These are phyloP conservation scores for Vigna hirtella DNA, from an alignment of 306 rosid species.

Conservation along the genomic window DNA sequence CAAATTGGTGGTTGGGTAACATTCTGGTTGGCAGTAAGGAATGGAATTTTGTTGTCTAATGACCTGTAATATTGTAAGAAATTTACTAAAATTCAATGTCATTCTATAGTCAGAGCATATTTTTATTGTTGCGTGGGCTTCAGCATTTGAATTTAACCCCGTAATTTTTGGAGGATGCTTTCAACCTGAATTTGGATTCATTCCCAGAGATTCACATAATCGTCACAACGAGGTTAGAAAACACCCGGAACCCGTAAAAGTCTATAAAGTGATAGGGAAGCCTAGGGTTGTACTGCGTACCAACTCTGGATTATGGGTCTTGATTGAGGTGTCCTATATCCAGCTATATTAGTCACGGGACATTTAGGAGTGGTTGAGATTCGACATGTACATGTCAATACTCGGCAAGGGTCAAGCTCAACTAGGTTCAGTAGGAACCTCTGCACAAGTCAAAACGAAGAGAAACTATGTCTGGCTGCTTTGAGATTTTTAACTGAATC, in stretches of 20 bases:
- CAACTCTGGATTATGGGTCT: constrained; percentile 17
- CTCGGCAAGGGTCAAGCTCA: constrained; percentile 40
- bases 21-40: constrained; percentile 20
- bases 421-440: constrained; percentile 38
- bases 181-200: constrained; percentile 19
- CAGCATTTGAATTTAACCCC: background rate
- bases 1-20: constrained; percentile 40
- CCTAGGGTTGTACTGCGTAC: background rate
- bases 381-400: constrained; percentile 10
- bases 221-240: background rate
- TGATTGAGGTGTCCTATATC: constrained; percentile 24
- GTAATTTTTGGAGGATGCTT: constrained; percentile 1
- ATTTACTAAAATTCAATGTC: background rate
- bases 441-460: constrained; percentile 55
- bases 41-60: constrained; percentile 34
- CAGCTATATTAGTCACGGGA: constrained; percentile 46
- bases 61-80: constrained; percentile 6
- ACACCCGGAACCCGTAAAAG: constrained; percentile 7
- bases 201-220: constrained; percentile 14
- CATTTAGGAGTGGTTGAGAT: constrained; percentile 45
- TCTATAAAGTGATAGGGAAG: constrained; percentile 14
- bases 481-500: constrained; percentile 34
- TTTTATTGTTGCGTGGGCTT: constrained; percentile 10
- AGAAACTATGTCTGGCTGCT: constrained; percentile 42
- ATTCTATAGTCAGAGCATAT: background rate